phyloP scores from a whole-genome alignment of 306 rosid species.

The Trifolium pratense region DNA sequence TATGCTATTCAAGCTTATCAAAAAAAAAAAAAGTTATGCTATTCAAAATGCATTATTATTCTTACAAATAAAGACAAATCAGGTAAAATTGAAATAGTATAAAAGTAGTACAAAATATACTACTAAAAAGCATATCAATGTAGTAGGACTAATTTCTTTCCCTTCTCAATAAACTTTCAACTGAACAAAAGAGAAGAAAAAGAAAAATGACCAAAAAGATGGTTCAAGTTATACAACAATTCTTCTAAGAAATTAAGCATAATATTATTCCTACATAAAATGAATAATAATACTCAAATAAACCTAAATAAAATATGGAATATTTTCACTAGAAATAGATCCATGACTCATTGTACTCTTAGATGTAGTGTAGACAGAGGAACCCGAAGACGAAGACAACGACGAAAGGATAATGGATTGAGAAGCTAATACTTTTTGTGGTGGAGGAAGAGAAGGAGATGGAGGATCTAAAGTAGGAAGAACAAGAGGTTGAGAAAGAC shows the following conservation, averaged over 20 bases:
- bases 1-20: constrained; percentile 19
- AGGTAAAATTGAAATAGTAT: constrained; percentile 2
- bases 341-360: constrained; percentile 68
- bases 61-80: constrained; percentile 25
- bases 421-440: constrained; percentile 47
- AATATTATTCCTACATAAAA: constrained; percentile 35
- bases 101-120: constrained; percentile 31
- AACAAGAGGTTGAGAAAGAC: constrained; percentile 42
- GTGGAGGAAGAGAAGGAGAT: constrained; percentile 38
- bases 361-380: constrained; percentile 64
- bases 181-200: constrained; percentile 14
- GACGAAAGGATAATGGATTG: constrained; percentile 52
- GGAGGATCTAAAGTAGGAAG: constrained; percentile 41
- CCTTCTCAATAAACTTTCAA: constrained; percentile 19
- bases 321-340: constrained; percentile 66
- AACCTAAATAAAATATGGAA: constrained; percentile 64
- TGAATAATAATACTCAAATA: constrained; percentile 27
- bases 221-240: constrained; percentile 36
- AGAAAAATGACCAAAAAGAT: constrained; percentile 4
- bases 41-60: constrained; percentile 16
- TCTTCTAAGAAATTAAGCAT: constrained; percentile 31
- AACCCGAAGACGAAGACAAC: constrained; percentile 65
- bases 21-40: constrained; percentile 14
- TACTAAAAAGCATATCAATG: constrained; percentile 25
- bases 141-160: constrained; percentile 11